Conservation (phyloP, 768 basidiomycete species). For the Cystobasidium ongulense region DNA sequence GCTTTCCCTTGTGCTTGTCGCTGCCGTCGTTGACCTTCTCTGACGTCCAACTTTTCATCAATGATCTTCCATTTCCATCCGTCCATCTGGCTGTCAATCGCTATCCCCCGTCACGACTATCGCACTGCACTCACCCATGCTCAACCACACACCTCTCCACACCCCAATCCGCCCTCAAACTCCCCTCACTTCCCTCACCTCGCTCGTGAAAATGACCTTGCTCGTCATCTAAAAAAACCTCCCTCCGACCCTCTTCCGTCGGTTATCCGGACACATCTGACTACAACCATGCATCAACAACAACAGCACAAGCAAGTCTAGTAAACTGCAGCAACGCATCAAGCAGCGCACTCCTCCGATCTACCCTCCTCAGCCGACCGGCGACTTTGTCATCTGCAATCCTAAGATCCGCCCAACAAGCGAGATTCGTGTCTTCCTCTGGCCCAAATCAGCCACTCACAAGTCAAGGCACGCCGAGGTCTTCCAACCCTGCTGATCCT, state of each 20-base stretch:
- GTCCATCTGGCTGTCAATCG: not conserved
- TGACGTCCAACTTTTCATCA: not conserved
- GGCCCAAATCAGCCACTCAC: not conserved
- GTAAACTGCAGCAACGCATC: not conserved
- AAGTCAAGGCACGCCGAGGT: not conserved
- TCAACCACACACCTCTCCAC: too few relatives aligned
- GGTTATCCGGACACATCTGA: not conserved
- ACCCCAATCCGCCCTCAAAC: not conserved
- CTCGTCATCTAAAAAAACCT: not conserved
- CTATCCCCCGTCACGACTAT: too few relatives aligned
- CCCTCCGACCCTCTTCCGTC: not conserved
- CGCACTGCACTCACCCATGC: too few relatives aligned
- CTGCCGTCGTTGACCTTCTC: not conserved
- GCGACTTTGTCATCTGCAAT: not conserved
- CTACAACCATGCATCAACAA: not conserved
- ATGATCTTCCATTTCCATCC: too few relatives aligned
- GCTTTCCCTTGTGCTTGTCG: not conserved
- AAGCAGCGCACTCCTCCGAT: not conserved
- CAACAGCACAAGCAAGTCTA: not conserved
- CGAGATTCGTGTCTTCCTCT: not conserved
- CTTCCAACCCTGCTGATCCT: not conserved
- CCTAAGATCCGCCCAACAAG: not conserved
- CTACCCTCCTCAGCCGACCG: not conserved
- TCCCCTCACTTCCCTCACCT: not conserved
- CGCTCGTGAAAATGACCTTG: not conserved